Conservation (phyloP, 75 land plant genomes). For the Pinus taeda region DNA sequence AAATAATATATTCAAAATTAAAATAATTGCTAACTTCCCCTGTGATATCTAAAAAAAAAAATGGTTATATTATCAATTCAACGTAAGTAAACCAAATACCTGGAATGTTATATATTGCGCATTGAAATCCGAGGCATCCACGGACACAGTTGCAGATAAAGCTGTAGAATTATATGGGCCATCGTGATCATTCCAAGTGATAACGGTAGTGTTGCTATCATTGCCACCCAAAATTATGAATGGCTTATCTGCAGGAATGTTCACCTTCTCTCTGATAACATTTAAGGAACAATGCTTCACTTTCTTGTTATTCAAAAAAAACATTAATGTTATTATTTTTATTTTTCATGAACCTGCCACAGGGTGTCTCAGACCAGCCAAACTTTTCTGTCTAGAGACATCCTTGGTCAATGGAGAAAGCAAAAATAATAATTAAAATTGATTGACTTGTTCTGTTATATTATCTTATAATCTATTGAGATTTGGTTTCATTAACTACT, state of each 20-base stretch:
- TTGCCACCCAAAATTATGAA: not conserved
- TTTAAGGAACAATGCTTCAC: not conserved
- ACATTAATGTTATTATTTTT: too few species aligned
- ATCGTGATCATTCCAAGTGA: not conserved
- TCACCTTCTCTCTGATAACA: slow-evolving; percentile 5
- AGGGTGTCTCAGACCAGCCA: too few species aligned
- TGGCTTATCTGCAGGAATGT: not conserved
- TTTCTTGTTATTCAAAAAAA: not conserved
- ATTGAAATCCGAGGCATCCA: not conserved
- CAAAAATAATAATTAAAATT: not conserved
- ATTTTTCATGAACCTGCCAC: too few species aligned
- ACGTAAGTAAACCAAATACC: not conserved
- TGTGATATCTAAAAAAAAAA: not conserved
- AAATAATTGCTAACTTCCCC: too few species aligned
- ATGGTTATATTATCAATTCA: not conserved
- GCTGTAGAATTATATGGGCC: not conserved
- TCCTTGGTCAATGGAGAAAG: too few species aligned
- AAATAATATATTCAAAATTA: too few species aligned
- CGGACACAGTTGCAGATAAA: not conserved
- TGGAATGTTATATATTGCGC: not conserved
- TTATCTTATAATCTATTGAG: not conserved
- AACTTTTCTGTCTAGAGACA: too few species aligned
- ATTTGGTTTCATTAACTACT: not conserved
- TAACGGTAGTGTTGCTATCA: not conserved
- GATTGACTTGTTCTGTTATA: not conserved